Evolutionary conservation across 768 basidiomycete species (phyloP), one percentile per base, ranked within the genome.

Genomic region (Hydnomerulius pinastri): DNA sequence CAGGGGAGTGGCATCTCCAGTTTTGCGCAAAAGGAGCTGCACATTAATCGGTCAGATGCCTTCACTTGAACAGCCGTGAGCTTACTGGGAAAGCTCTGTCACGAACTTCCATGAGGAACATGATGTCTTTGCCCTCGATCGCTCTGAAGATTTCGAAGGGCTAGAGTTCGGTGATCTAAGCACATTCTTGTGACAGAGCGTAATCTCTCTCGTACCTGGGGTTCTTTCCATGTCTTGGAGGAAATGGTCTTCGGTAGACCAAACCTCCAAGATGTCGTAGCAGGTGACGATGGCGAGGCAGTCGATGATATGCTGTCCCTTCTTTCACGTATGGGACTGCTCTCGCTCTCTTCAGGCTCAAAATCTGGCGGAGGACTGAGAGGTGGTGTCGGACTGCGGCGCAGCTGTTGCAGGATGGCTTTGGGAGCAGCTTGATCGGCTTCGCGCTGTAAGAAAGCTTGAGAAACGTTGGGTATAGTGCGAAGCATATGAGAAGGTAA

Each of bases 1-100:
- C 12, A 98, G 80, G 6, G 95, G 94, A 1, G 93, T 93, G 20
- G 85, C 83, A 33, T 89, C 87, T 2, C 91, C 92, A 30, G 85
- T 85, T 63, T 90, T 90, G 49, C 85, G 86, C n/a, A 96, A 73
- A 6, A 98, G 74, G 23, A 95, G 75, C 84, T 90, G 50, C 11
- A 13, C 23, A 28, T 29, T 7, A 41, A 54, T 46, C 44, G 43
- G 35, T 51, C 24, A 37, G 2, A n/a, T 8, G 1, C 33, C 8
- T 29, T 23, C 43, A 30, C 20, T 29, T 30, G 2, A 35, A 12
- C 23, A 12, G 29, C 28, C 29, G 40, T 40, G 11, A 28, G 78
- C 84, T 46, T 50, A 93, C 91, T 65, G 85, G 81, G 57, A 92
- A 92, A 9, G 87, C 84, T 50, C 78, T 77, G 63, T 93, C 90